Percentiles rank a stretch among this genome's conserved stretches.
Conservation (phyloP, 257 asterid species). For the Gentiana straminea region DNA sequence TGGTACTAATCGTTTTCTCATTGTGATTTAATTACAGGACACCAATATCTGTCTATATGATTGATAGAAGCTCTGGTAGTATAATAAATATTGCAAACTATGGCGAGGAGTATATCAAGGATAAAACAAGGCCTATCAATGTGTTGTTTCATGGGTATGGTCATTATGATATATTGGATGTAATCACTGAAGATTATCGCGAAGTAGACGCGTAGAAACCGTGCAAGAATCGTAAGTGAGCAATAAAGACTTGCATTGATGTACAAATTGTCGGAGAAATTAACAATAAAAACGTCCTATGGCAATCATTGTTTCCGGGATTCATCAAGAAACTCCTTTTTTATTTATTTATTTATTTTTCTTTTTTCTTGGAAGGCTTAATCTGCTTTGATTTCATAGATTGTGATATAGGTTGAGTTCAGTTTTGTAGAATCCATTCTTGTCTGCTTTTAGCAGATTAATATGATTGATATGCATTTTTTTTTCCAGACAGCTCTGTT, state of each 20-base stretch:
- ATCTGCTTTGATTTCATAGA: slow-evolving; percentile 13
- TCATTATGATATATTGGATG: slow-evolving; percentile 71
- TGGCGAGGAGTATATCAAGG: slow-evolving; percentile 55
- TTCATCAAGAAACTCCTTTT: neutral
- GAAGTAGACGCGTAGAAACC: slow-evolving; percentile 16
- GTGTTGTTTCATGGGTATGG: slow-evolving; percentile 82
- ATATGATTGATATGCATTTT: neutral
- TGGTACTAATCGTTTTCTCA: no score
- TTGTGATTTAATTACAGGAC: slow-evolving; percentile 33
- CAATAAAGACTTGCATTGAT: slow-evolving; percentile 8
- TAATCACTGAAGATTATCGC: slow-evolving; percentile 14
- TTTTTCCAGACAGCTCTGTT: neutral
- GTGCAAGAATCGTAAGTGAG: neutral
- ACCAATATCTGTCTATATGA: slow-evolving; percentile 60
- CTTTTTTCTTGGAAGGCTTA: neutral
- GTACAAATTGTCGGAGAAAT: slow-evolving; percentile 9
- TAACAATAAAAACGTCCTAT: slow-evolving; percentile 4
- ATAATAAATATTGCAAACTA: slow-evolving; percentile 52
- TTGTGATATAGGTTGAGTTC: slow-evolving; percentile 11
- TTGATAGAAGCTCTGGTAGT: slow-evolving; percentile 36
- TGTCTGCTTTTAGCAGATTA: slow-evolving; percentile 5
- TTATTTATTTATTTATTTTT: neutral
- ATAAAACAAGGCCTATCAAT: slow-evolving; percentile 34
- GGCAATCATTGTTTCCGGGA: slow-evolving; percentile 1
- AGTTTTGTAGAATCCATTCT: slow-evolving; percentile 27